Base-by-base conservation (phyloP, 2,329 filamentous ascomycete species). In the Colletotrichum sp. region DNA sequence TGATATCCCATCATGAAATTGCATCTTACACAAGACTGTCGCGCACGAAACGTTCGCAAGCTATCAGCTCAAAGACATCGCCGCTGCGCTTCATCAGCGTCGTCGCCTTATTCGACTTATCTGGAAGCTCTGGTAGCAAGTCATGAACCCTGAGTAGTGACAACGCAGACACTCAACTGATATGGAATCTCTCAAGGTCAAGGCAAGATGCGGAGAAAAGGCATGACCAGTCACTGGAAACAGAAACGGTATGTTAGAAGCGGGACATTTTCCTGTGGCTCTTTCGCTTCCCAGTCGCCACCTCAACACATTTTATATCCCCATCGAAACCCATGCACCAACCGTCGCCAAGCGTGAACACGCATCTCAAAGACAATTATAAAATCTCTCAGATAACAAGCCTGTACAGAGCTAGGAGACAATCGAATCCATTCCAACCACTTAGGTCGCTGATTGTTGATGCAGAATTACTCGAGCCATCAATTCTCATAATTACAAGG, bases 401-500 rank as follows among this genome's bases (percentile, higher is more conserved):
- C 3, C 18, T 7, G 9, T 21, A 49, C 44, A 49, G 44, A n/a
- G 4, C 9, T 6, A 49, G 39, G 9, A n/a, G 16, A 10, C 16
- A 24, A 24, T 24, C 24, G 24, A 24, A 24, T 24, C 24, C 24
- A 24, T 24, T 24, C 24, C 24, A 24, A 24, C 24, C 24, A 24
- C 24, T 24, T 24, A 24, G 24, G 24, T 24, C 24, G 24, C 24
- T 24, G 24, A 24, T 24, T 24, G 13, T 18, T 39, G 36, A 39
- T 18, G 36, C 4, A 4, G 36, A 2, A 16, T 39, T 18, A 39
- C 36, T 39, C 16, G 36, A n/a, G n/a, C n/a, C n/a, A n/a, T n/a
- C n/a, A n/a, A n/a, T n/a, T n/a, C n/a, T n/a, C n/a, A n/a, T n/a
- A 12, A 21, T 12, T 21, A 0, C 10, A 2, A 49, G 10, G 10